Evolutionary conservation across 257 asterid genomes (phyloP), one percentile per base, ranked within the genome.

Genomic region (Petunia secreta): DNA sequence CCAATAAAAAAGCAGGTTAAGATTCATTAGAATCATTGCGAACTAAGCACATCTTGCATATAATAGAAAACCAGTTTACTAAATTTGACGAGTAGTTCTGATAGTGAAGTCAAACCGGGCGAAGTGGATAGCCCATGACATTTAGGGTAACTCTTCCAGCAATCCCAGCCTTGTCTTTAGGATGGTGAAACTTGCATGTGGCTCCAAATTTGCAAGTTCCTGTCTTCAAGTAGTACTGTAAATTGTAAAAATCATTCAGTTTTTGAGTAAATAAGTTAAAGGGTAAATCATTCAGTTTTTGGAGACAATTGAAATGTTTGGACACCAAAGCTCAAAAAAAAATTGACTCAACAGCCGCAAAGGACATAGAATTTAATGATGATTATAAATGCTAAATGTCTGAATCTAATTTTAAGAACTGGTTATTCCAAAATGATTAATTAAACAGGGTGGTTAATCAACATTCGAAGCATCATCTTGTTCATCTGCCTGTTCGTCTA

Each of bases 181-280:
- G 97, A 88, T 94, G 98, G 84, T 94, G 92, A 87, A 90, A 94
- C 83, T 89, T 94, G 92, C 98, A 94, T 0, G 97, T 90, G 68
- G 91, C 92, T 75, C 98, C 98, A 86, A 89, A 94, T 83, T 92
- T 94, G 91, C 98, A 94, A 83, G 97, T 89, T 69, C 98, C 98
- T 8, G 98, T 94, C 90, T 91, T 92, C 85, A 94, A 83, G 89
- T 88, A 94, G 88, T 92, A 91, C 99, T 95, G 82, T 79, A 66
- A 84, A 82, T 74, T 59, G 67, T 59, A 11, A 37, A 4, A 65
- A 38, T 52, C 15, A 36, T 60, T 63, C 79, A 55, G 80, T 44
- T 62, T 55, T 39, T 80, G 65, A 69, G 78, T 36, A 39, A 44
- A 67, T 67, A 79, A n/a, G 63, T 50, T 73, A 36, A 36, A 50